Evolutionary conservation across 257 asterid species (phyloP).

Genomic region (Orobanche coerulescens): DNA sequence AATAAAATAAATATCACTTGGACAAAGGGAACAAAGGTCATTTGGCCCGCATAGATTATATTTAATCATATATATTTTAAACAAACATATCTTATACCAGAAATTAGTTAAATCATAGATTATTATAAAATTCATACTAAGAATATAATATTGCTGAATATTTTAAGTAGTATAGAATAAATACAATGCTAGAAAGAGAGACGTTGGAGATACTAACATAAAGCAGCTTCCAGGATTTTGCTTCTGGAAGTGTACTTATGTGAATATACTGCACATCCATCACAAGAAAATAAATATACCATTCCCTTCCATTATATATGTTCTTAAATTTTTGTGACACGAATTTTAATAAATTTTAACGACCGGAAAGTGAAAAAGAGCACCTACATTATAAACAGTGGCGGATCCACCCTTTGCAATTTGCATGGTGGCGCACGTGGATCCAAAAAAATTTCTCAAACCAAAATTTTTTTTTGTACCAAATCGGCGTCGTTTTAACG

Average conservation of each 20-base stretch:
- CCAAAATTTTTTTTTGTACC: too few species aligned
- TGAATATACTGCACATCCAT: constrained; percentile 15
- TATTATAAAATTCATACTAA: neutral
- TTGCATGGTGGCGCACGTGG: too few species aligned
- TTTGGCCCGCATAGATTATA: constrained; percentile 25
- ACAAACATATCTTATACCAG: constrained; percentile 24
- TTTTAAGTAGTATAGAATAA: constrained; percentile 13
- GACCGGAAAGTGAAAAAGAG: too few species aligned
- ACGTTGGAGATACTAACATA: constrained; percentile 42
- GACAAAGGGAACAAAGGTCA: constrained; percentile 11
- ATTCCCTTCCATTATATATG: too few species aligned
- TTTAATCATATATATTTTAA: constrained; percentile 12
- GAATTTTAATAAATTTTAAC: too few species aligned
- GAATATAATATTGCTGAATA: constrained; percentile 16
- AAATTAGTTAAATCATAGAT: constrained; percentile 12
- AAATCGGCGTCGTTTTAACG: too few species aligned
- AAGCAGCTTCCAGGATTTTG: constrained; percentile 61
- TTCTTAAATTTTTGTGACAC: too few species aligned
- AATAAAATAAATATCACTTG: too few species aligned
- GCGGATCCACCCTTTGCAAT: too few species aligned
- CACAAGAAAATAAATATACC: neutral
- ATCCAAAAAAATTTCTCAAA: too few species aligned
- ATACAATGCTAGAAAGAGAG: constrained; percentile 18
- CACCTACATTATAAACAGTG: too few species aligned
- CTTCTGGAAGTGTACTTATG: constrained; percentile 29